Evolutionary conservation across 73 alveolate genomes (phyloP).

Genomic region (Tetrahymena malaccensis): DNA sequence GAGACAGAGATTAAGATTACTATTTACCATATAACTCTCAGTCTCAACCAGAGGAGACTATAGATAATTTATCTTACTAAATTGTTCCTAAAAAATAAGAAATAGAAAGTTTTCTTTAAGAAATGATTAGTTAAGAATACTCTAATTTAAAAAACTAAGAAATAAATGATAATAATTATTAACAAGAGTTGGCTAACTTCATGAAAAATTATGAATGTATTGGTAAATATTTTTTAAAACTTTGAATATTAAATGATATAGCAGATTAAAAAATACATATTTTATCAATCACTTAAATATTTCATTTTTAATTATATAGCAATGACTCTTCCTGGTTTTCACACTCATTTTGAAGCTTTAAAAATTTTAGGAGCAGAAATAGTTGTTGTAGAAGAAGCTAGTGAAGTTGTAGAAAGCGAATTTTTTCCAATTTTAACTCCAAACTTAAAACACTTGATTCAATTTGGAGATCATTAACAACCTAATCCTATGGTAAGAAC

Average conservation of each 20-base stretch:
- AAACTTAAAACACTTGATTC: slow-evolving; percentile 58
- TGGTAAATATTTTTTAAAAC: background rate
- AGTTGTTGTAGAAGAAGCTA: slow-evolving; percentile 85
- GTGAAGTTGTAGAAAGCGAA: slow-evolving; percentile 85
- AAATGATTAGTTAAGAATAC: background rate
- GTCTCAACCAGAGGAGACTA: background rate
- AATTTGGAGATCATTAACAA: slow-evolving; percentile 86
- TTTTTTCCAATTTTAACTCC: slow-evolving; percentile 50
- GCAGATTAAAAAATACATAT: too few species aligned
- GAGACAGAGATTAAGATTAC: background rate
- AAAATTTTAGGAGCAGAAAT: slow-evolving; percentile 55
- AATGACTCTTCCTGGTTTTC: slow-evolving; percentile 83
- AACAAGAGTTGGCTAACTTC: too few species aligned
- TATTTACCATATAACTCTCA: background rate
- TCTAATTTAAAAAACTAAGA: too few species aligned
- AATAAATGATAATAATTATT: background rate
- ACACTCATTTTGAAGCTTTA: slow-evolving; percentile 56
- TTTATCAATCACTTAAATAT: background rate
- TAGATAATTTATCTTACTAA: background rate
- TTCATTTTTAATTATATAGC: slow-evolving; percentile 43
- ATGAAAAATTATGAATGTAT: too few species aligned
- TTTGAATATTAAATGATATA: too few species aligned
- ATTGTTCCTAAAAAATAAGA: background rate
- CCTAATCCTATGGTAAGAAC: slow-evolving; percentile 58
- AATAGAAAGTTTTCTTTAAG: background rate